Evolutionary conservation across 2,329 filamentous ascomycete species (phyloP), one percentile per base, ranked within the genome.

Genomic region (Colletotrichum kahawae): DNA sequence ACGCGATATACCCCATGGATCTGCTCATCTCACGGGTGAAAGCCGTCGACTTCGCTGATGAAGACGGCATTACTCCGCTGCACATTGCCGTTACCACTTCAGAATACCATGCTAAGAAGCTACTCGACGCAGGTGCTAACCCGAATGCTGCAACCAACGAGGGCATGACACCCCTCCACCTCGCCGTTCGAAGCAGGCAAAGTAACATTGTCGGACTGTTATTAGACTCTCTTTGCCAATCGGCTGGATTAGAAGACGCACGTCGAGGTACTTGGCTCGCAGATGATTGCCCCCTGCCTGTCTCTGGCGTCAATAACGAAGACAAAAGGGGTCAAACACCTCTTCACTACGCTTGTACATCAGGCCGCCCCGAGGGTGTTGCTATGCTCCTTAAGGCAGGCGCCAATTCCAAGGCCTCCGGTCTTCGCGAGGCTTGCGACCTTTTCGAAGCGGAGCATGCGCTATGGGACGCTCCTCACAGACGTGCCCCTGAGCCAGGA

Each of bases 101-200:
- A 1, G 78, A 80, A 48, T 18, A 56, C 1, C 51, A 75, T 7
- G 71, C 82, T 1, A 78, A 77, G 21, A 72, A 71, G 10, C 79
- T 87, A 12, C 78, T 88, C 1, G 78, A 80, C 5, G 80, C 80
- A 5, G 84, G 86, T 5, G 85, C 85, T 0, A 79, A 87, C 79
- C 78, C 83, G 1, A 75, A 65, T 1, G 74, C 78, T 2, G 29
- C 64, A 1, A 86, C 84, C 0, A 14, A 80, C 5, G 81, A 85
- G 8, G 83, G 83, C 0, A 77, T 83, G 59, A 87, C 82, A 5
- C 78, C 83, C 7, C 79, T 89, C 5, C 86, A 88, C 62, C 67
- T 88, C 21, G 84, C 85, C 2, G 80, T 83, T 5, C 80, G 81
- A 14, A 74, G 77, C 5, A 77, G 83, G 29, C 76, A 83, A 48